Conservation (phyloP, 2,329 filamentous ascomycete species). For the Pseudogymnoascus sp. region DNA sequence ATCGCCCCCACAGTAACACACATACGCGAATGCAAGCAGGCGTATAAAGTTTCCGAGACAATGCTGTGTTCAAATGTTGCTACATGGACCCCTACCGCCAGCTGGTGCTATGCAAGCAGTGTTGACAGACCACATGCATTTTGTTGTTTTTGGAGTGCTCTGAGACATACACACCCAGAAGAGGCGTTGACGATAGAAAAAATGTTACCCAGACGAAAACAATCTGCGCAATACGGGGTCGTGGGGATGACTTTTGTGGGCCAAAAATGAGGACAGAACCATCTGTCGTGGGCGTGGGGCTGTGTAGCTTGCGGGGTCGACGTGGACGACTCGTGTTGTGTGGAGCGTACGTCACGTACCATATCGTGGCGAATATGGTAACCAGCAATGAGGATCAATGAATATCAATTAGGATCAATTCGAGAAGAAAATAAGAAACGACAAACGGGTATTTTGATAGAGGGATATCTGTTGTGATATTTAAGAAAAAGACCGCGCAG, state of each 20-base stretch:
- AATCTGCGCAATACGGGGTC: neutral
- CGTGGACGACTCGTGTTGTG: slow-evolving; percentile 3
- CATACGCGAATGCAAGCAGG: neutral
- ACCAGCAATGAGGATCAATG: neutral
- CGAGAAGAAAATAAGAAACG: neutral
- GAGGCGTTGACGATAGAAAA: neutral
- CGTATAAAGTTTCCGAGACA: slow-evolving; percentile 2
- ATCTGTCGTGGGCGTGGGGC: neutral
- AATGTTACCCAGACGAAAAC: slow-evolving; percentile 1
- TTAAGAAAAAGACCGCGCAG: neutral
- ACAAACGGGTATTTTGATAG: neutral
- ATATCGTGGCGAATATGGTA: neutral
- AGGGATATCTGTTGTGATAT: neutral
- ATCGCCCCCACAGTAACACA: neutral
- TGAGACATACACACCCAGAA: neutral
- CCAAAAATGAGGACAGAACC: slow-evolving; percentile 1
- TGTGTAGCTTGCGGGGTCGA: slow-evolving; percentile 1
- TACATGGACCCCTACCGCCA: slow-evolving; percentile 2
- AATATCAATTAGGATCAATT: neutral
- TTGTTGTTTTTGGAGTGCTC: neutral
- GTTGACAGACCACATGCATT: neutral
- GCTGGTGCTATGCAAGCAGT: neutral
- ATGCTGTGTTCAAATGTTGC: neutral
- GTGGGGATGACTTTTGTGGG: slow-evolving; percentile 1
- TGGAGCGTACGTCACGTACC: slow-evolving; percentile 2